Conservation (phyloP, 2,329 filamentous ascomycete genomes). For the Trichoderma afroharzianum region DNA sequence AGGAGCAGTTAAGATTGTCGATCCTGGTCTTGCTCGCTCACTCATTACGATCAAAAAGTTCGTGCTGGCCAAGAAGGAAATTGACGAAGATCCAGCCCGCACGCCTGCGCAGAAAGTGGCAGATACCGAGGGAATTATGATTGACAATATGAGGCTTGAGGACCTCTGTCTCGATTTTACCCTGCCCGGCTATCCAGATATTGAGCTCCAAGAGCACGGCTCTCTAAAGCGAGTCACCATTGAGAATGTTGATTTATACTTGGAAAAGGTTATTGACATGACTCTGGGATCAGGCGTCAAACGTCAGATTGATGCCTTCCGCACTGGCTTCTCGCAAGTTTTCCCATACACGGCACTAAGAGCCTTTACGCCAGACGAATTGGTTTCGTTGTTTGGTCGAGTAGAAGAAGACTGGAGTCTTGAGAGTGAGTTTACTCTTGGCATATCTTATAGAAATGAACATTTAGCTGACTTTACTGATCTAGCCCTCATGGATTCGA, state of each 20-base stretch:
- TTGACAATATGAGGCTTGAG: conserved; percentile 76
- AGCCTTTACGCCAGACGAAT: conserved; percentile 90
- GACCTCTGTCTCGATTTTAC: conserved; percentile 94
- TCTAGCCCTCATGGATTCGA: conserved; percentile 88
- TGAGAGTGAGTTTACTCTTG: conserved; percentile 66
- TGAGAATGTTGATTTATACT: conserved; percentile 83
- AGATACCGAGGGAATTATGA: conserved; percentile 63
- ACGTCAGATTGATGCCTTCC: conserved; percentile 86
- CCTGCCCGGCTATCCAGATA: conserved; percentile 81
- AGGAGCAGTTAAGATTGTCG: conserved; percentile 84
- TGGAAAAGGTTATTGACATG: conserved; percentile 87
- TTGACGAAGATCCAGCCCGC: conserved; percentile 68
- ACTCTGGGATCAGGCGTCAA: conserved; percentile 87
- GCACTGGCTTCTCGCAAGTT: conserved; percentile 85
- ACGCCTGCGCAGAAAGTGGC: conserved; percentile 66
- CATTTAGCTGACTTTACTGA: conserved; percentile 13
- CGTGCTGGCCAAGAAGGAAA: conserved; percentile 73
- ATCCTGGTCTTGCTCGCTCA: conserved; percentile 80
- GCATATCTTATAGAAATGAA: neutral
- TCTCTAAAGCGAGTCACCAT: conserved; percentile 75
- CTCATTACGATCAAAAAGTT: conserved; percentile 86
- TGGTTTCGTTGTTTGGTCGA: conserved; percentile 90
- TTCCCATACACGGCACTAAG: conserved; percentile 91
- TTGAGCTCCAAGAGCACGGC: conserved; percentile 77
- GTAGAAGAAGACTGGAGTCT: conserved; percentile 96